Conservation (phyloP, 164 flowering plant genomes). For the Cinnamomum chago region DNA sequence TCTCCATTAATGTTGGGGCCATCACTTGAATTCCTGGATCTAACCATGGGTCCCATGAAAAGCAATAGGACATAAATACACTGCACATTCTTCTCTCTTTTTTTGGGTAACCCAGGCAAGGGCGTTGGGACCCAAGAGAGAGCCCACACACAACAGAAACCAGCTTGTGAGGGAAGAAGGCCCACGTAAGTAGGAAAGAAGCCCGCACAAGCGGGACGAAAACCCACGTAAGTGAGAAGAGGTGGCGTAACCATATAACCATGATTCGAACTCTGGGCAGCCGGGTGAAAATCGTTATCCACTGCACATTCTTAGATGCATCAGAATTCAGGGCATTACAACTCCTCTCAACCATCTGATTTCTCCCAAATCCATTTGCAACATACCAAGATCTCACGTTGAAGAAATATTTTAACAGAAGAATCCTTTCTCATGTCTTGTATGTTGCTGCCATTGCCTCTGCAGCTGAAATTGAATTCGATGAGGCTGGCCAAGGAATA, state of each 20-base stretch:
- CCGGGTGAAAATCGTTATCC: background rate
- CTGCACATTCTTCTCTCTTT: background rate
- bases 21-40: background rate
- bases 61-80: background rate
- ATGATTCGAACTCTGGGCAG: too few relatives aligned
- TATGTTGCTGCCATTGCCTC: background rate
- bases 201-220: too few relatives aligned
- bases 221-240: too few relatives aligned
- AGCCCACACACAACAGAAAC: too few relatives aligned
- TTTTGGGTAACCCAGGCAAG: too few relatives aligned
- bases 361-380: background rate
- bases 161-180: too few relatives aligned
- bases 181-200: too few relatives aligned
- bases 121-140: too few relatives aligned
- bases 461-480: slow-evolving; percentile 61
- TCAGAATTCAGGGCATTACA: background rate
- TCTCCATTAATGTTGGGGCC: background rate
- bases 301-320: background rate
- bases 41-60: background rate
- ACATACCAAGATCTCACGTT: too few relatives aligned
- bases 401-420: background rate
- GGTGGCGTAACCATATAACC: too few relatives aligned
- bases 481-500: slow-evolving; percentile 50
- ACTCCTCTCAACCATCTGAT: background rate
- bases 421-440: background rate